phyloP scores from a whole-genome alignment of 441 rosid species.

The Erodium chrysanthum region DNA sequence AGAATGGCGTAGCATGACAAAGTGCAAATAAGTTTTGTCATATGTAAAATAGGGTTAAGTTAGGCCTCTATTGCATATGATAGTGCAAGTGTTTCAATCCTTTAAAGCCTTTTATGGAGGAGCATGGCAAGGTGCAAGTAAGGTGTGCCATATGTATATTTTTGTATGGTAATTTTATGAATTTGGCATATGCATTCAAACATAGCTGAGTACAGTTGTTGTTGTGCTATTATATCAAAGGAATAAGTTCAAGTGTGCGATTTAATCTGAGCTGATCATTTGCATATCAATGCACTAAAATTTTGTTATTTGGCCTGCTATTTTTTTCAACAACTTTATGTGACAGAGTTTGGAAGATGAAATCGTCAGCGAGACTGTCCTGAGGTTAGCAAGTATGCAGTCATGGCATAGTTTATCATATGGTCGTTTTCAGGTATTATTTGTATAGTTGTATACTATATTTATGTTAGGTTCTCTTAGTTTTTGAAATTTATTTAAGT shows the following conservation, averaged over 20 bases:
- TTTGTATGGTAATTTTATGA: neutral
- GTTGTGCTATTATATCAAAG: neutral
- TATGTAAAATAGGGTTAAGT: neutral
- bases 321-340: conserved; percentile 17
- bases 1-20: neutral
- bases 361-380: conserved; percentile 71
- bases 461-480: conserved; percentile 5
- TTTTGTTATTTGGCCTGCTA: conserved; percentile 1
- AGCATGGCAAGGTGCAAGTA: too few relatives aligned
- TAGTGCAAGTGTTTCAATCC: too few relatives aligned
- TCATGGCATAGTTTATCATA: conserved; percentile 90
- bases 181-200: neutral
- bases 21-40: neutral
- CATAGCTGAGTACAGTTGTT: neutral
- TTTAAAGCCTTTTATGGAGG: too few relatives aligned
- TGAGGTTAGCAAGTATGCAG: conserved; percentile 67
- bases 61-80: neutral
- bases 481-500: neutral
- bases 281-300: neutral
- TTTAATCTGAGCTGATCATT: conserved; percentile 1
- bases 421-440: conserved; percentile 84
- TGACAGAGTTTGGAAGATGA: conserved; percentile 94
- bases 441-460: conserved; percentile 2
- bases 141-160: neutral
- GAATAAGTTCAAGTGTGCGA: neutral